A percentile compares a stretch with the other conserved stretches of the same genome.
Conservation (phyloP, 1,284 basidiomycete species). For the Tilletia setariae region DNA sequence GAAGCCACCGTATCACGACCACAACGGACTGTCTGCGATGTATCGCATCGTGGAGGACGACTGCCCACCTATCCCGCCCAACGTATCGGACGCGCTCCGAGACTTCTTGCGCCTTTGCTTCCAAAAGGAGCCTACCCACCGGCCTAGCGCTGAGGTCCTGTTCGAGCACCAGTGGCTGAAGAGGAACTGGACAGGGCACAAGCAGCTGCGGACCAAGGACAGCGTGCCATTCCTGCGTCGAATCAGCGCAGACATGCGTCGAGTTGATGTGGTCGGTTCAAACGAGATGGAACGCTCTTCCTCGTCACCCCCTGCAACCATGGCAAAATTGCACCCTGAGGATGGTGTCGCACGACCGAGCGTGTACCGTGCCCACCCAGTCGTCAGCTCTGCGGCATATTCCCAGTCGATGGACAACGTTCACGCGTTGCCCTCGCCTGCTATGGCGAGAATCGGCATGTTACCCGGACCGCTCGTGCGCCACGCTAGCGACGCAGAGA, state of each 20-base stretch:
- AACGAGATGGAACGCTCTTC: conserved; percentile 32
- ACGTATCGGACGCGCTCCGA: conserved; percentile 68
- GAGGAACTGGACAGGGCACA: conserved; percentile 70
- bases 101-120: conserved; percentile 82
- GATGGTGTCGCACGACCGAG: neutral
- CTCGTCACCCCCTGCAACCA: conserved; percentile 26
- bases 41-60: conserved; percentile 91
- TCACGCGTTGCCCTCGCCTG: neutral
- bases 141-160: conserved; percentile 76
- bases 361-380: neutral
- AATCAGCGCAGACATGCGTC: conserved; percentile 77
- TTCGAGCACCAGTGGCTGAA: conserved; percentile 88
- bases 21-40: conserved; percentile 60
- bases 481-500: neutral
- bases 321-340: neutral
- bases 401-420: conserved; percentile 11
- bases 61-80: conserved; percentile 77
- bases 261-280: conserved; percentile 51
- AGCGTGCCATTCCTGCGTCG: conserved; percentile 88
- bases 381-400: neutral
- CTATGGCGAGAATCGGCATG: neutral
- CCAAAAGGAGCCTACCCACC: conserved; percentile 73
- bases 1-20: conserved; percentile 79
- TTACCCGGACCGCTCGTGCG: neutral
- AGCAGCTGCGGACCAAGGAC: conserved; percentile 68